phyloP scores from a whole-genome alignment of 306 rosid species.

The Mimosa pudica region DNA sequence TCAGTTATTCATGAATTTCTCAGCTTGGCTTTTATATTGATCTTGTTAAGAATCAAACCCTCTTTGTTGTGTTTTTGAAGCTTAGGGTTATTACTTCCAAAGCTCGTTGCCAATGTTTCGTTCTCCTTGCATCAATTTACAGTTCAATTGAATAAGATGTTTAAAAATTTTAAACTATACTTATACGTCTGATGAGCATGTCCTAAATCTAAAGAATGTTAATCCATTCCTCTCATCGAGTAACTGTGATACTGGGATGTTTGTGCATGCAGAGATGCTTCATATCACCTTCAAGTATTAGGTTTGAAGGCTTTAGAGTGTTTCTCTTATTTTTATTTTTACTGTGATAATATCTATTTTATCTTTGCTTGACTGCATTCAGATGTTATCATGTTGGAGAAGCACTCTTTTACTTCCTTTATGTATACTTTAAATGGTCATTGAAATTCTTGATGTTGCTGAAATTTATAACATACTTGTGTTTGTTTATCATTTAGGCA shows the following conservation, averaged over 20 bases:
- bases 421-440: background rate
- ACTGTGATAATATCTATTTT: background rate
- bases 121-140: background rate
- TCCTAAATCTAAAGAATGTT: background rate
- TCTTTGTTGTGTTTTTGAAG: background rate
- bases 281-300: background rate
- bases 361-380: background rate
- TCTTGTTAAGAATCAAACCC: background rate
- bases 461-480: background rate
- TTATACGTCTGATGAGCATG: background rate
- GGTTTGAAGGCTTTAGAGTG: background rate
- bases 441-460: background rate
- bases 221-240: background rate
- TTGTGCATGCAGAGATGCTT: background rate
- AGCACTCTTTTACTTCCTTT: background rate
- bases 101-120: background rate
- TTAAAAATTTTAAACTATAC: background rate
- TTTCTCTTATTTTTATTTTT: background rate
- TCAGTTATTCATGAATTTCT: background rate
- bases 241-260: background rate
- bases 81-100: background rate
- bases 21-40: background rate
- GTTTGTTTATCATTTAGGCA: background rate
- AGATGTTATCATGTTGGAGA: background rate
- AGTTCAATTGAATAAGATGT: background rate